Evolutionary conservation across 257 asterid genomes (phyloP).

Genomic region (Penstemon davidsonii): DNA sequence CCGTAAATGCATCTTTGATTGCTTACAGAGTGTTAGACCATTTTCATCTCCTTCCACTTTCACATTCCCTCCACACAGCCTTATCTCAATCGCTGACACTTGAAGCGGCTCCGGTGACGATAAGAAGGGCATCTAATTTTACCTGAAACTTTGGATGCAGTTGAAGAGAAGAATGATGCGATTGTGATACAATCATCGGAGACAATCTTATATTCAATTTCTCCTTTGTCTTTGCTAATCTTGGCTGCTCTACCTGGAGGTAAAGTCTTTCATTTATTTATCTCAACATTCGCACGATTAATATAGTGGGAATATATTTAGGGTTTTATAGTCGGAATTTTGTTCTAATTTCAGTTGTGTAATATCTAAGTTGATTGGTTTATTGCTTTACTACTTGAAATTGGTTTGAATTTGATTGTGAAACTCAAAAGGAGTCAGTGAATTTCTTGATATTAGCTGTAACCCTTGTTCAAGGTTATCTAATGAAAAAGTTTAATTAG

Average conservation of each 20-base stretch:
- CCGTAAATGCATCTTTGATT: slow-evolving; percentile 49
- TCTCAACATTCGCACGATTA: too few species aligned
- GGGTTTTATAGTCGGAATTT: too few species aligned
- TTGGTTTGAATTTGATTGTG: too few species aligned
- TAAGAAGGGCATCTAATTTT: slow-evolving; percentile 17
- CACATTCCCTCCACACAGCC: slow-evolving; percentile 26
- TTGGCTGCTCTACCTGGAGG: slow-evolving; percentile 88
- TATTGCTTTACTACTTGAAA: background rate
- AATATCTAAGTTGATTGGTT: background rate
- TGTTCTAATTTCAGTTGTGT: background rate
- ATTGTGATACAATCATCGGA: slow-evolving; percentile 31
- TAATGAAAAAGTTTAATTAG: background rate
- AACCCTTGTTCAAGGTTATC: background rate
- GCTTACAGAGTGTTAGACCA: slow-evolving; percentile 23
- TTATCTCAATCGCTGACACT: slow-evolving; percentile 3
- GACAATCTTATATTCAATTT: slow-evolving; percentile 53
- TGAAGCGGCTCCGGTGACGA: slow-evolving; percentile 11
- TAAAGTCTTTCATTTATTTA: slow-evolving; percentile 26
- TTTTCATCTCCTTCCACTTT: slow-evolving; percentile 30
- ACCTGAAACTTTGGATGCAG: slow-evolving; percentile 31
- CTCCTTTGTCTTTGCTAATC: slow-evolving; percentile 54
- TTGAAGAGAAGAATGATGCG: slow-evolving; percentile 27
- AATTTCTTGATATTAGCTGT: too few species aligned
- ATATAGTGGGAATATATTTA: too few species aligned
- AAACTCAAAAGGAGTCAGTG: too few species aligned